A percentile compares a stretch with the other conserved stretches of the same genome.
phyloP scores from a whole-genome alignment of 345 rosid genomes.

The Eutrema heterophyllum region DNA sequence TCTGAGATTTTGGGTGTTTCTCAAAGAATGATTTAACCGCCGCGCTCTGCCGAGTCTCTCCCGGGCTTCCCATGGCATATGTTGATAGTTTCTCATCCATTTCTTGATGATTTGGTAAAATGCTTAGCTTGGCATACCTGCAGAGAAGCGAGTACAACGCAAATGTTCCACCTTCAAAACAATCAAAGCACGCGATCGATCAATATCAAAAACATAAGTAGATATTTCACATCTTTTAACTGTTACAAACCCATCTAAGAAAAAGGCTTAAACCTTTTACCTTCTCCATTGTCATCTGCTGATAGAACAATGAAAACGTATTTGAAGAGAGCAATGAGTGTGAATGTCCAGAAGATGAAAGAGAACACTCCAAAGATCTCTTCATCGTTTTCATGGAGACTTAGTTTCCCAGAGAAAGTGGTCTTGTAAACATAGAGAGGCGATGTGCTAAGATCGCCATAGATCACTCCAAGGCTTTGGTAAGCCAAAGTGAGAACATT shows the following conservation, averaged over 20 bases:
- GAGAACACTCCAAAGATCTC: conserved; percentile 79
- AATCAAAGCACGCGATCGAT: background rate
- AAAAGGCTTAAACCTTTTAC: conserved; percentile 22
- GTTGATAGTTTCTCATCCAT: conserved; percentile 67
- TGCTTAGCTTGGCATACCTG: conserved; percentile 60
- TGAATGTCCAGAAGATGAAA: conserved; percentile 84
- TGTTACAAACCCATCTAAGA: background rate
- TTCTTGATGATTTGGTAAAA: conserved; percentile 83
- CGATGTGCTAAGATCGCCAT: conserved; percentile 73
- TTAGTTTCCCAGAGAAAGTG: conserved; percentile 71
- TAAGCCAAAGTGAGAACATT: conserved; percentile 68
- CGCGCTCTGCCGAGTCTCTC: conserved; percentile 48
- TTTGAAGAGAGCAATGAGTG: conserved; percentile 71
- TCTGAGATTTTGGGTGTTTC: conserved; percentile 48
- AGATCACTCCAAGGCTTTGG: conserved; percentile 89
- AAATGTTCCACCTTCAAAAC: conserved; percentile 70
- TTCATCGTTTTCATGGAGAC: conserved; percentile 72
- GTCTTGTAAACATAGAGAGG: conserved; percentile 88
- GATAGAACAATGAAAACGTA: conserved; percentile 61
- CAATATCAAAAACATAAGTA: background rate
- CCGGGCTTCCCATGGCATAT: conserved; percentile 44
- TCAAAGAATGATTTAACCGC: conserved; percentile 50
- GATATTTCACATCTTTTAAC: background rate
- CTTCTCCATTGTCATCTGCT: conserved; percentile 88
- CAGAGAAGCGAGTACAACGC: conserved; percentile 89